A percentile compares a stretch with the other conserved stretches of the same genome.
These are phyloP conservation scores for Globisporangium sylvaticum DNA, from an alignment of 352 stramenopile species.

Conservation along the genomic window DNA sequence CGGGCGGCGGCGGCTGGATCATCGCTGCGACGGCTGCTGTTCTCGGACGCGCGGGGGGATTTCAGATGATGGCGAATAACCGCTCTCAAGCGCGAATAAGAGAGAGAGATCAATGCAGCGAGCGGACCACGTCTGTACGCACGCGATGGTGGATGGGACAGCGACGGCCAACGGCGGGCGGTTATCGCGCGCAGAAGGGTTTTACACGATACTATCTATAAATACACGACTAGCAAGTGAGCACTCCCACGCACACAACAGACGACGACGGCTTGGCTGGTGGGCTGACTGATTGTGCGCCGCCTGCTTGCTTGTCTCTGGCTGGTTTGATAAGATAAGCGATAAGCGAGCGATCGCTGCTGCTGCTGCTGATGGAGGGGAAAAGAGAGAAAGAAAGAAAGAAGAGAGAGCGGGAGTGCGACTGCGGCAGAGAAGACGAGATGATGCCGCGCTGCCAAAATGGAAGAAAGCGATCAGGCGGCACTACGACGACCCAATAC, in stretches of 20 bases:
- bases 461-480: not conserved
- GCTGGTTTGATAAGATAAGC: not conserved
- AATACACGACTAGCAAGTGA: too few relatives aligned
- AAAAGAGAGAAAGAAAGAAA: not conserved
- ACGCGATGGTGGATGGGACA: not conserved
- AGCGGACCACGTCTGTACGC: not conserved
- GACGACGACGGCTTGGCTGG: too few relatives aligned
- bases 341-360: not conserved
- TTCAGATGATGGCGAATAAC: slow-evolving; percentile 11
- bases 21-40: slow-evolving; percentile 4
- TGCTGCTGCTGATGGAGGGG: not conserved
- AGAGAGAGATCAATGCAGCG: not conserved
- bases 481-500: not conserved
- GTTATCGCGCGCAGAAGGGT: not conserved
- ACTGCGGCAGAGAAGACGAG: not conserved
- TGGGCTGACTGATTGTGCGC: too few relatives aligned
- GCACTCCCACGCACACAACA: too few relatives aligned
- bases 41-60: not conserved
- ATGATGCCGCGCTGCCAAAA: not conserved
- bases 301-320: not conserved
- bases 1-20: slow-evolving; percentile 2
- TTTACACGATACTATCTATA: slow-evolving; percentile 10
- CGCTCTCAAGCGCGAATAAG: slow-evolving; percentile 3
- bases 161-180: slow-evolving; percentile 4
- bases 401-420: not conserved